Evolutionary conservation across 495 filamentous ascomycete genomes (phyloP).

Genomic region (Ramalina intermedia): DNA sequence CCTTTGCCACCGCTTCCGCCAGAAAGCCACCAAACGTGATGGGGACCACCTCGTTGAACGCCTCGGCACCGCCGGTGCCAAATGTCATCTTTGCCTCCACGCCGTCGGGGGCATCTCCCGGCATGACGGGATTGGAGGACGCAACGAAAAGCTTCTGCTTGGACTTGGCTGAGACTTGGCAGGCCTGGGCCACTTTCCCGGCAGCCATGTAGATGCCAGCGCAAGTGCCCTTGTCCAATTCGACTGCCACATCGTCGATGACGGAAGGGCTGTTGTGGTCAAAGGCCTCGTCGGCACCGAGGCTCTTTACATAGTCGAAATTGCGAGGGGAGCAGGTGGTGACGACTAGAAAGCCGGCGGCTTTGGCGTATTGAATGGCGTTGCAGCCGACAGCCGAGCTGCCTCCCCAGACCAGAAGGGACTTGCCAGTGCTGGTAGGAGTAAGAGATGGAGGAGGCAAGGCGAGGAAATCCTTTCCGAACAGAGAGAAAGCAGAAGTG

Average conservation of each 20-base stretch:
- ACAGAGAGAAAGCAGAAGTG: constrained; percentile 34
- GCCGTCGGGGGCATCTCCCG: constrained; percentile 5
- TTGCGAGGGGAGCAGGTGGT: constrained; percentile 24
- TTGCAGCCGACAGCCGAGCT: constrained; percentile 20
- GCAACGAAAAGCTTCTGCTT: constrained; percentile 2
- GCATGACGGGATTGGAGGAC: background rate
- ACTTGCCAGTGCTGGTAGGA: constrained; percentile 13
- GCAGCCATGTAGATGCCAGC: constrained; percentile 12
- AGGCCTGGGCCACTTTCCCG: background rate
- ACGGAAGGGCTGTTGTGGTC: constrained; percentile 22
- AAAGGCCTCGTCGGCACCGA: constrained; percentile 25
- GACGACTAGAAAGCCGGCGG: constrained; percentile 23
- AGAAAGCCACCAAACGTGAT: constrained; percentile 14
- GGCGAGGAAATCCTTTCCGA: constrained; percentile 23
- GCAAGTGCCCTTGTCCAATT: background rate
- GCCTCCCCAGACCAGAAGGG: constrained; percentile 26
- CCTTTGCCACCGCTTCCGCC: constrained; percentile 12
- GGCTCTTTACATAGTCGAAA: constrained; percentile 20
- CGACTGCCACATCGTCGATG: constrained; percentile 14
- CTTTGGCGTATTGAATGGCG: constrained; percentile 23
- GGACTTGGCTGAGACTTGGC: background rate
- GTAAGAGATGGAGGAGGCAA: constrained; percentile 14
- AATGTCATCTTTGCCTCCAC: constrained; percentile 6
- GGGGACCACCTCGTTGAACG: constrained; percentile 4
- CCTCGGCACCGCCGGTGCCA: constrained; percentile 14